A percentile compares a stretch with the other conserved stretches of the same genome.
Conservation (phyloP, 2,329 filamentous ascomycete species). For the Fusarium sp. region DNA sequence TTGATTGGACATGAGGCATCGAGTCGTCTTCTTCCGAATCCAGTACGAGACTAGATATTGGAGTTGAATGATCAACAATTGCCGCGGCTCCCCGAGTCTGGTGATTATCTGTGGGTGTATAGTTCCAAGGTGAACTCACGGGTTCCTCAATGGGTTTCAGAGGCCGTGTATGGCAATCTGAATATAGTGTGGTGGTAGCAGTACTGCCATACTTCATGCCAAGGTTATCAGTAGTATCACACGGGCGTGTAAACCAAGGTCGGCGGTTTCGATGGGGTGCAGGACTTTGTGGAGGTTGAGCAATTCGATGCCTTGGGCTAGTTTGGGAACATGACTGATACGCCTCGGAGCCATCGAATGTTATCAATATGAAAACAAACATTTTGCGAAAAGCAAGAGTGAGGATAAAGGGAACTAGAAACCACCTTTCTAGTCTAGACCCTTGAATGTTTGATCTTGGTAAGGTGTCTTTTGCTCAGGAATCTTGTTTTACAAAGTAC, state of each 20-base stretch:
- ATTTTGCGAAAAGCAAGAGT: constrained; percentile 35
- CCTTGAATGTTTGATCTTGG: constrained; percentile 41
- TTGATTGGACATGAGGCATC: background rate
- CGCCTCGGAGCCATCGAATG: constrained; percentile 42
- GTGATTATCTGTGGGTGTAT: background rate
- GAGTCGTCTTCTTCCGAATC: constrained; percentile 1
- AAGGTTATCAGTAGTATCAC: constrained; percentile 41
- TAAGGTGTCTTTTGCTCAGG: constrained; percentile 34
- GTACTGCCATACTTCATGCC: constrained; percentile 32
- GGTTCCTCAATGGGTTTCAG: background rate
- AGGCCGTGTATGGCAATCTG: constrained; percentile 46
- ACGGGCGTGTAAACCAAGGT: constrained; percentile 49
- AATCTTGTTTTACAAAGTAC: background rate
- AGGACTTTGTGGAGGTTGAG: constrained; percentile 40
- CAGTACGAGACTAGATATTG: background rate
- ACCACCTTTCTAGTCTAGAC: constrained; percentile 27
- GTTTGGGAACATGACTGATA: constrained; percentile 48
- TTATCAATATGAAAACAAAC: constrained; percentile 44
- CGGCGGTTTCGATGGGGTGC: constrained; percentile 33
- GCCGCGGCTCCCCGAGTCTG: background rate
- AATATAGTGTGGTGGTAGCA: constrained; percentile 23
- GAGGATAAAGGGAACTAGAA: constrained; percentile 34
- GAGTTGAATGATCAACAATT: background rate
- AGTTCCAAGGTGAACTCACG: background rate
- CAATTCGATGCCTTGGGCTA: constrained; percentile 30